These are phyloP conservation scores for Willaertia magna DNA, from an alignment of 208 protist genomes.

Conservation along the genomic window DNA sequence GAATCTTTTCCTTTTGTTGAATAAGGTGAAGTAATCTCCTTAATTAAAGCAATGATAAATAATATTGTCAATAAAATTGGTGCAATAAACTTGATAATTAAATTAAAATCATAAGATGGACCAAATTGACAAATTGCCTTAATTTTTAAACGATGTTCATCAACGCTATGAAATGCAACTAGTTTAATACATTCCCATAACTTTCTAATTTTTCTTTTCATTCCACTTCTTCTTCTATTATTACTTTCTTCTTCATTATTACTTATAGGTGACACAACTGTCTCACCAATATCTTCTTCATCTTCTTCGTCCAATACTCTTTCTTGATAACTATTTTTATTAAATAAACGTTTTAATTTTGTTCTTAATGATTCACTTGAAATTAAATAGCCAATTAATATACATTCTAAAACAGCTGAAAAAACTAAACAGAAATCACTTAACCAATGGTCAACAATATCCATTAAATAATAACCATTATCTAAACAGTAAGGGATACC, in stretches of 20 bases:
- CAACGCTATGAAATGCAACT: not conserved
- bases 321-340: not conserved
- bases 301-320: too few relatives aligned
- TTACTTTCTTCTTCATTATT: not conserved
- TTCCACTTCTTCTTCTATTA: not conserved
- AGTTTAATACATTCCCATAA: not conserved
- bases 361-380: not conserved
- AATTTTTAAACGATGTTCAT: not conserved
- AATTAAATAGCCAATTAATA: not conserved
- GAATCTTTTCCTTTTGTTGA: not conserved
- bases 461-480: conserved; percentile 9
- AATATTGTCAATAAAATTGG: not conserved
- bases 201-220: not conserved
- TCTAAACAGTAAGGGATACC: not conserved
- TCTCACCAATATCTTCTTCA: not conserved
- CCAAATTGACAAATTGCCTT: not conserved
- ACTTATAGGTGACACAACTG: not conserved
- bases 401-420: not conserved
- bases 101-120: not conserved
- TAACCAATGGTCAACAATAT: not conserved
- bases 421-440: not conserved
- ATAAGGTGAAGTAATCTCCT: not conserved
- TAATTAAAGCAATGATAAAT: not conserved
- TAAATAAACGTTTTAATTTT: not conserved
- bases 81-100: not conserved